A percentile compares a stretch with the other conserved stretches of the same genome.
These are phyloP conservation scores for Gyromitra esculenta DNA, from an alignment of 2,329 filamentous ascomycete genomes.

Conservation along the genomic window DNA sequence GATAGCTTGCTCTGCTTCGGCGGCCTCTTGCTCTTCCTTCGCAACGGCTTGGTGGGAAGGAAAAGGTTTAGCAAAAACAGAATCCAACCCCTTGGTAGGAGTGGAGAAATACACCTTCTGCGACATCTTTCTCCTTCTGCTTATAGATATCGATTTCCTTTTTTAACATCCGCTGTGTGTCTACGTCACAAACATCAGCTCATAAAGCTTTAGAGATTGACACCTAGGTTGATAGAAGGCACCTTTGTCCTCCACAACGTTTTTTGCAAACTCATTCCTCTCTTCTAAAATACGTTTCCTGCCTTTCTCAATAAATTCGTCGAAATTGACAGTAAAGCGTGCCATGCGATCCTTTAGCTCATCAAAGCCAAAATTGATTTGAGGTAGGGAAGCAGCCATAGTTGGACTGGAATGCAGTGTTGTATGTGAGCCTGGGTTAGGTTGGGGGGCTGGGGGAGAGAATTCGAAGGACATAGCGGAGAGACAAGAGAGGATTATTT, in stretches of 20 bases:
- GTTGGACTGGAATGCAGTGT: constrained; percentile 41
- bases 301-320: constrained; percentile 91
- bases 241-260: constrained; percentile 90
- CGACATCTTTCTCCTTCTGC: constrained; percentile 54
- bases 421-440: constrained; percentile 62
- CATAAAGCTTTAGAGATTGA: background rate
- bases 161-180: constrained; percentile 55
- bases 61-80: constrained; percentile 1
- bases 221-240: constrained; percentile 52
- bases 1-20: constrained; percentile 75
- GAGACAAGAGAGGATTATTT: background rate
- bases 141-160: constrained; percentile 57
- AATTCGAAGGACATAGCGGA: constrained; percentile 31
- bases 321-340: constrained; percentile 88
- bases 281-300: constrained; percentile 90
- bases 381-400: constrained; percentile 81
- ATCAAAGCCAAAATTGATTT: constrained; percentile 94
- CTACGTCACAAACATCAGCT: constrained; percentile 22
- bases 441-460: constrained; percentile 69
- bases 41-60: constrained; percentile 6
- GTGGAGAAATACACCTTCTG: constrained; percentile 48
- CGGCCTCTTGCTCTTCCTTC: constrained; percentile 71
- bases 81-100: constrained; percentile 2
- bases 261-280: constrained; percentile 91
- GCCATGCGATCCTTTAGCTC: constrained; percentile 94